Evolutionary conservation across 75 land plant genomes (phyloP).

Genomic region (Sequoia sempervirens): DNA sequence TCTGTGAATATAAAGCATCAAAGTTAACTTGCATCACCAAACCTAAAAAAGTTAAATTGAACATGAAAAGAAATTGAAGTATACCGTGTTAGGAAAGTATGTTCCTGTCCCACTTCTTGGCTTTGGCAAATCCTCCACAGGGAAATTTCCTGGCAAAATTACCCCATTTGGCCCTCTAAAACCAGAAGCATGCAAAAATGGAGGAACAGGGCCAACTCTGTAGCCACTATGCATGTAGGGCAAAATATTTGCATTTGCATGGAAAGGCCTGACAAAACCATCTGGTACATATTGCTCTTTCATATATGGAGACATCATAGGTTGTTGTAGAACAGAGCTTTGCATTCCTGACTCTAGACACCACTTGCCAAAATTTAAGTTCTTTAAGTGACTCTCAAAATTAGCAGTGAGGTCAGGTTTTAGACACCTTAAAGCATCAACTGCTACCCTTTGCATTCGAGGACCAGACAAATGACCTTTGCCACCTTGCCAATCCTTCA

Average conservation of each 20-base stretch:
- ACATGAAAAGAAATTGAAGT: not conserved
- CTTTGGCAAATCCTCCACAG: constrained; percentile 49
- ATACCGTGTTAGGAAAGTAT: constrained; percentile 82
- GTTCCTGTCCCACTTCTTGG: constrained; percentile 79
- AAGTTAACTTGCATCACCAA: constrained; percentile 4
- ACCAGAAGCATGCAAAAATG: constrained; percentile 14
- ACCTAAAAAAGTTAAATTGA: not conserved
- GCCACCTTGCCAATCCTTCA: not conserved
- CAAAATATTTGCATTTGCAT: constrained; percentile 7
- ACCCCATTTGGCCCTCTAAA: constrained; percentile 11
- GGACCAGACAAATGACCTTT: not conserved
- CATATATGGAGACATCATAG: constrained; percentile 16
- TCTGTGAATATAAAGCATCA: constrained; percentile 27
- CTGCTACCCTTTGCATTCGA: constrained; percentile 10
- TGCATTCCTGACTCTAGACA: constrained; percentile 27
- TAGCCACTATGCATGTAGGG: constrained; percentile 11
- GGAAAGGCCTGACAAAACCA: constrained; percentile 13
- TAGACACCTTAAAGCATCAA: not conserved
- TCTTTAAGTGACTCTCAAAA: constrained; percentile 25
- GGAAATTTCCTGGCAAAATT: constrained; percentile 20
- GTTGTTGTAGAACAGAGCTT: constrained; percentile 11
- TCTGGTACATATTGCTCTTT: constrained; percentile 28
- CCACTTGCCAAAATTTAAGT: constrained; percentile 25
- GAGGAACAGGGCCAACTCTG: constrained; percentile 24
- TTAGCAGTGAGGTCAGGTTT: constrained; percentile 42